Base-by-base conservation (phyloP, 495 filamentous ascomycete species). In the Acidiella bohemica region DNA sequence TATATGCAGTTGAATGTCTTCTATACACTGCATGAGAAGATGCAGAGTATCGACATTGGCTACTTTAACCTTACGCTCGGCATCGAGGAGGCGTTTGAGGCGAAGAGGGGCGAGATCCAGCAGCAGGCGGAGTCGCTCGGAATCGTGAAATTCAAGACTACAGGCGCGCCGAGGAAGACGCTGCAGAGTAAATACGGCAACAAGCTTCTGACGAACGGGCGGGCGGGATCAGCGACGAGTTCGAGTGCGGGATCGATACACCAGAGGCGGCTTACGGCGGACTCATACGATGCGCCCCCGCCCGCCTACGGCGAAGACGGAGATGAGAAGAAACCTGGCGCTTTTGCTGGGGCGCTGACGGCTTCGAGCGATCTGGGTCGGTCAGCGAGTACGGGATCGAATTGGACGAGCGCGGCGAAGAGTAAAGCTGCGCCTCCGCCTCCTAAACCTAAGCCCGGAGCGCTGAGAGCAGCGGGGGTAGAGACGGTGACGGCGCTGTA, bases 1-100 rank as follows among this genome's bases (percentile, higher is more conserved):
- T 99, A 99, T 67, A 96, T 99, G 92, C 90, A 99, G 59, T 73
- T 99, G 40, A 99, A 99, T 59, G 86, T 99, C 46, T 99, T 96
- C 63, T 99, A 99, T 61, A 96, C 92, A 0, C 68, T 99, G 24
- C 90, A 99, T 60, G 90, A 99, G 61, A 81, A 74, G 60, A 96
- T 96, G 92, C 90, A 95, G 60, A 76, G 68, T 41, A 83, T 92
- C 54, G 83, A 95, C 57, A 96, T 99, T 53, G 84, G 81, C 42
- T 99, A 99, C 63, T 99, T 99, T 59, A 80, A 99, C 56, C 72
- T 99, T 24, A 79, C 80, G 8, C 67, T 80, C 21, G 87, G 90
- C 57, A 73, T 99, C 10, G 85, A 93, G 54, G 86, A 84, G 44
- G 85, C 84, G 29, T 99, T 90, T 54, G 70, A 82, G 51, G 68